Percentiles rank a stretch among this genome's conserved stretches.
These are phyloP conservation scores for Hypericum perforatum DNA, from an alignment of 345 rosid genomes.

Conservation along the genomic window DNA sequence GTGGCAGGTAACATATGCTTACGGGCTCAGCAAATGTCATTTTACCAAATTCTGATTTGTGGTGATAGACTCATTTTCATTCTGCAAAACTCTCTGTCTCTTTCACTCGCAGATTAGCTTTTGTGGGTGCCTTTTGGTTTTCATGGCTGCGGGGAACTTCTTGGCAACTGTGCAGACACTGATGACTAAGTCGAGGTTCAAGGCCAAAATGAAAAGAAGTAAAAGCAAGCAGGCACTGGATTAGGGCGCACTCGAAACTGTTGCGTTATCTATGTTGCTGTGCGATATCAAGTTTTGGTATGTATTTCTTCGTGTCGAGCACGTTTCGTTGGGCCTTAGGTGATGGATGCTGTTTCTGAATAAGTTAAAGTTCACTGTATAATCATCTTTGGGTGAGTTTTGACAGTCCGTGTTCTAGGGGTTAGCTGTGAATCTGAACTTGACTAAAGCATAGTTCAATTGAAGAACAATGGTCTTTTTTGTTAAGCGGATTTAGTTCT, in stretches of 20 bases:
- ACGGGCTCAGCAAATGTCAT: neutral
- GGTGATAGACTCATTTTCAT: slow-evolving; percentile 1
- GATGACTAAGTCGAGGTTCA: slow-evolving; percentile 74
- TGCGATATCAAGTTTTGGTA: no score
- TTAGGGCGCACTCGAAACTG: neutral
- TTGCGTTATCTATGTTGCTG: no score
- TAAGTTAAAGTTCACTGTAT: no score
- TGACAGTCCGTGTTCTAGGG: no score
- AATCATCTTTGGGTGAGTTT: no score
- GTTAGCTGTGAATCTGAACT: no score
- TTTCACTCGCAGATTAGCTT: slow-evolving; percentile 66
- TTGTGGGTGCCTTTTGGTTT: slow-evolving; percentile 73
- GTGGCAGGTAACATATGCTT: slow-evolving; percentile 64
- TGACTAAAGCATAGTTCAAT: no score
- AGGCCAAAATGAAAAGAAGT: slow-evolving; percentile 90
- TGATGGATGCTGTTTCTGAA: no score
- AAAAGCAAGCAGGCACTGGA: slow-evolving; percentile 66
- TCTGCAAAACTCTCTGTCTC: slow-evolving; percentile 8
- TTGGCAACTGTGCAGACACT: slow-evolving; percentile 73
- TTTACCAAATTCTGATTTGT: neutral
- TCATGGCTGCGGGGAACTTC: slow-evolving; percentile 95
- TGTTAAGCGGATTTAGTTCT: no score
- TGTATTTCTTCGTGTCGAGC: no score
- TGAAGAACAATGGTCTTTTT: no score
- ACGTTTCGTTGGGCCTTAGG: no score